phyloP scores from a whole-genome alignment of 2,329 filamentous ascomycete genomes.

The Aspergillus ibericus region DNA sequence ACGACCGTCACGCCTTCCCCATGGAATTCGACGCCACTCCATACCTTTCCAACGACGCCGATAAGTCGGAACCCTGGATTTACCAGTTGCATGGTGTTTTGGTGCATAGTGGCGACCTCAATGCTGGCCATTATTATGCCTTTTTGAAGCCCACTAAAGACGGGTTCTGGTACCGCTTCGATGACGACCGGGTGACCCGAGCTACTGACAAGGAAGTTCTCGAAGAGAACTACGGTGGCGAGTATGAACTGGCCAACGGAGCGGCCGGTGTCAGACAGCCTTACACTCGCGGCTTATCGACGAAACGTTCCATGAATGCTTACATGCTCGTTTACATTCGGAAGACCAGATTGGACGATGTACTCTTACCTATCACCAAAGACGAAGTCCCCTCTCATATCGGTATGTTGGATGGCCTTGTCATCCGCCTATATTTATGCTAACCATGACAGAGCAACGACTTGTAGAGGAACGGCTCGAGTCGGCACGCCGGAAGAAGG shows the following conservation, averaged over 20 bases:
- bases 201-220: constrained; percentile 87
- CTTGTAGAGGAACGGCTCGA: constrained; percentile 79
- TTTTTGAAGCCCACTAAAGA: constrained; percentile 93
- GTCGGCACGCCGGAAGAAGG: constrained; percentile 75
- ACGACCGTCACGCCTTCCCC: constrained; percentile 51
- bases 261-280: constrained; percentile 61
- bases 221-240: constrained; percentile 95
- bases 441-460: constrained; percentile 56
- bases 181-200: constrained; percentile 95
- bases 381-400: constrained; percentile 81
- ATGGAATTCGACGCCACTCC: constrained; percentile 65
- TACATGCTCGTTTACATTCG: constrained; percentile 99
- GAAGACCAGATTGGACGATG: constrained; percentile 77
- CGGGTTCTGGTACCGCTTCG: constrained; percentile 94
- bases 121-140: constrained; percentile 97
- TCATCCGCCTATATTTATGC: neutral
- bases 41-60: constrained; percentile 82
- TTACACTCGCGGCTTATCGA: constrained; percentile 63
- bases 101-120: constrained; percentile 93
- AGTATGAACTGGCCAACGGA: constrained; percentile 65
- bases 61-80: constrained; percentile 82
- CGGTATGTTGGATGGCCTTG: constrained; percentile 51
- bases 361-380: constrained; percentile 73
- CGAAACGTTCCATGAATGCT: constrained; percentile 75
- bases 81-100: constrained; percentile 95